These are phyloP conservation scores for Schwanniomyces sp. DNA, from an alignment of 805 yeast species.

Conservation along the genomic window DNA sequence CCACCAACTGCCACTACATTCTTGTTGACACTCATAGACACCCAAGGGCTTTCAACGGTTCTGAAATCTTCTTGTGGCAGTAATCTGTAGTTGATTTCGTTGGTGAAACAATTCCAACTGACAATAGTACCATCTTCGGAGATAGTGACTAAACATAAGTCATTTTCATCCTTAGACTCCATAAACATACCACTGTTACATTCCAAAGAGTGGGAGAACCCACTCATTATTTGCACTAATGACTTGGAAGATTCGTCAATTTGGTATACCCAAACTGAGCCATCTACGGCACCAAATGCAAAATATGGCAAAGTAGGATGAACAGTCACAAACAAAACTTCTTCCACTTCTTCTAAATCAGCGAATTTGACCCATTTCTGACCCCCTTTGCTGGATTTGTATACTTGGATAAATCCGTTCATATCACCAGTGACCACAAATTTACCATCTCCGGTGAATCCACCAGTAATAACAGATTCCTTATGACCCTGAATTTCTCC, in stretches of 20 bases:
- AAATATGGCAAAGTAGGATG: constrained; percentile 81
- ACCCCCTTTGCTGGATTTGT: constrained; percentile 71
- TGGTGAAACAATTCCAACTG: constrained; percentile 87
- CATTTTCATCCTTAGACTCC: constrained; percentile 57
- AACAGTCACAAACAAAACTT: constrained; percentile 75
- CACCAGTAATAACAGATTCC: constrained; percentile 85
- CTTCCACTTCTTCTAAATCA: constrained; percentile 84
- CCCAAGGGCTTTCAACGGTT: constrained; percentile 87
- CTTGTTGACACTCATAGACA: constrained; percentile 57
- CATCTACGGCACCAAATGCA: constrained; percentile 91
- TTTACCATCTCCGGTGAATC: constrained; percentile 79
- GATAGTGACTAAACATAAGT: constrained; percentile 65
- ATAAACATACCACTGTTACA: constrained; percentile 80
- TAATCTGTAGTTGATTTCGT: constrained; percentile 65
- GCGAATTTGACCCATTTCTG: constrained; percentile 76
- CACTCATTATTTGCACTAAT: constrained; percentile 71
- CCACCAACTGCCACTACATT: constrained; percentile 76
- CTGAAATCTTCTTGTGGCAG: constrained; percentile 61
- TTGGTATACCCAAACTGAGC: constrained; percentile 92
- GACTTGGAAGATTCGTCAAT: constrained; percentile 49
- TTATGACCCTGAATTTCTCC: constrained; percentile 77
- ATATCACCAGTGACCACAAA: constrained; percentile 89
- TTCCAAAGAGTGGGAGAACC: constrained; percentile 77
- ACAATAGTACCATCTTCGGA: constrained; percentile 86
- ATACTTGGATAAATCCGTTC: constrained; percentile 82